Evolutionary conservation across 768 basidiomycete species (phyloP).

Genomic region (Lepiota venenata): DNA sequence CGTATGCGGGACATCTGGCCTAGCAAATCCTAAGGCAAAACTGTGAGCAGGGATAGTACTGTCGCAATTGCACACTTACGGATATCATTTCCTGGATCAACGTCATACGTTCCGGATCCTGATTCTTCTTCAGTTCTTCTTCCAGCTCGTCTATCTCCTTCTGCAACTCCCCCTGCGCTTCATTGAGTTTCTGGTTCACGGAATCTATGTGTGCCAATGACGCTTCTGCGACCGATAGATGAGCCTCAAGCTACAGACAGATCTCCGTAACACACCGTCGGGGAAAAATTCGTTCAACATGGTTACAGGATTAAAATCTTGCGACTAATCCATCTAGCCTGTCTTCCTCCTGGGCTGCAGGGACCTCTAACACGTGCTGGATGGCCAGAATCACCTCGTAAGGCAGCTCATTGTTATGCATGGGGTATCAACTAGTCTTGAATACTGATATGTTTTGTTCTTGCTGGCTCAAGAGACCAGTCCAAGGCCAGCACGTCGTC

Average conservation of each 20-base stretch:
- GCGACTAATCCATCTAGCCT: conserved; percentile 56
- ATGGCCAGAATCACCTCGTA: conserved; percentile 68
- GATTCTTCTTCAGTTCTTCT: conserved; percentile 65
- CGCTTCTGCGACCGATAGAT: conserved; percentile 47
- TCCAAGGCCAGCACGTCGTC: too few species aligned
- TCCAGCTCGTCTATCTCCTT: conserved; percentile 69
- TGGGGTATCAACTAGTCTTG: background rate
- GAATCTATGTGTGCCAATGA: conserved; percentile 70
- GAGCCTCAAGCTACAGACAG: background rate
- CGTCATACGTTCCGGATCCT: conserved; percentile 88
- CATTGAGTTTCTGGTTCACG: conserved; percentile 64
- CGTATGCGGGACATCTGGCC: conserved; percentile 95
- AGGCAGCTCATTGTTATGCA: conserved; percentile 46
- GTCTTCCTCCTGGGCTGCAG: conserved; percentile 42
- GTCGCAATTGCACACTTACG: conserved; percentile 41
- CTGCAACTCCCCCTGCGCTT: conserved; percentile 68
- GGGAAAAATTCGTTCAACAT: conserved; percentile 75
- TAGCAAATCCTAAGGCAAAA: conserved; percentile 69
- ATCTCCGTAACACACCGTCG: conserved; percentile 48
- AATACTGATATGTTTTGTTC: too few species aligned
- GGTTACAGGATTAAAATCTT: conserved; percentile 52
- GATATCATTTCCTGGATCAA: conserved; percentile 95
- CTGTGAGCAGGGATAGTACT: background rate
- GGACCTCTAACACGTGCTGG: conserved; percentile 63
- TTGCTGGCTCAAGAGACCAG: background rate